Base-by-base conservation (phyloP, 345 rosid species). In the Barbarea vulgaris region DNA sequence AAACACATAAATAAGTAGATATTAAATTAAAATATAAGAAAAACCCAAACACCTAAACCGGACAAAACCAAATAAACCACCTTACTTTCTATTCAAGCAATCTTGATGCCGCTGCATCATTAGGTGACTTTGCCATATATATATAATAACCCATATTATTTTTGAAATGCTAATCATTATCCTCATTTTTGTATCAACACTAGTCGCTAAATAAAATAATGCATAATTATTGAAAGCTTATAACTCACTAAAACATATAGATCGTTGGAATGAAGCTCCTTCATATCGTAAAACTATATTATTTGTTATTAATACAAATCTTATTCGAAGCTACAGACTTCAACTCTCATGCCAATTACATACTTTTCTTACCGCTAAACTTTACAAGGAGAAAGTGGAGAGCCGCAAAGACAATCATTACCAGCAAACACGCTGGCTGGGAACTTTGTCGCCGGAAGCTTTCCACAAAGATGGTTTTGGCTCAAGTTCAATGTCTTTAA, bases 381-480 rank as follows among this genome's bases (percentile, higher is more conserved):
- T 48, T 84, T 84, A 82, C 91, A 87, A 9, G 86, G 76, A 24
- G 81, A 30, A 42, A 88, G 72, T 7, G 89, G 92, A 67, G 87
- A 25, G 11, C 92, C 88, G 27, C 92, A 88, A 21, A 88, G 79
- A 69, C 92, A 88, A 21, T 77, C 75, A 37, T 86, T 86, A 1
- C 87, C 86, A 37, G 56, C 71, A 41, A 85, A 88, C 14, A 85
- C 75, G 25, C 81, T 73, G 3, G 83, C 89, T n/a, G 88, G 76
- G 14, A 90, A 90, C 68, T 81, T 87, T 1, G 78, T 75, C 8
- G 78, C 51, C 24, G 97, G 97, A 60, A 91, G 74, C 84, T 83
- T 67, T 50, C 97, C 93, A 15, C 97, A 89, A 2, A 91, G 85
- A 72, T 84, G 78, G 75, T 89, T 89, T 33, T 82, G 73, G 51